phyloP scores from a whole-genome alignment of 2,329 filamentous ascomycete species.

The Cladosporium colombiae region DNA sequence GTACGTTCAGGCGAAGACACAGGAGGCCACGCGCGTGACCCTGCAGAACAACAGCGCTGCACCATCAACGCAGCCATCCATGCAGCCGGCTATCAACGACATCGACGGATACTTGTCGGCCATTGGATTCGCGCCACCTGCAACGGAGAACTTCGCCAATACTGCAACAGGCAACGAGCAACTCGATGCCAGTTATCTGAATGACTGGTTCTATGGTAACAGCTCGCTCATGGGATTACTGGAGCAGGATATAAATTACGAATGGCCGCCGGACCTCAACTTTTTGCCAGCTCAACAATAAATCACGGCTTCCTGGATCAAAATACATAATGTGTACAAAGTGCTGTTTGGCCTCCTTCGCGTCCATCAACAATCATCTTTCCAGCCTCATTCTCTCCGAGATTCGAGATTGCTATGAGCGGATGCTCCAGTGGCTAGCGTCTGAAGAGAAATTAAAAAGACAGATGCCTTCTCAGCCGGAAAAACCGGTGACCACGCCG shows the following conservation, averaged over 20 bases:
- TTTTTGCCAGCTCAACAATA: slow-evolving; percentile 11
- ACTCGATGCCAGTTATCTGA: slow-evolving; percentile 21
- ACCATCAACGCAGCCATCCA: slow-evolving; percentile 3
- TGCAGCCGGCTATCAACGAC: slow-evolving; percentile 23
- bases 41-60: slow-evolving; percentile 3
- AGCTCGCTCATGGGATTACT: slow-evolving; percentile 22
- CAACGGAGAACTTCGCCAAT: slow-evolving; percentile 1
- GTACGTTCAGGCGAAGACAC: slow-evolving; percentile 25
- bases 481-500: too few species aligned
- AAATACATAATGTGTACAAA: not conserved
- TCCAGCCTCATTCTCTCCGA: not conserved
- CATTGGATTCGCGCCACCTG: slow-evolving; percentile 23
- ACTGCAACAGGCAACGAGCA: not conserved
- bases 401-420: not conserved
- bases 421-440: not conserved
- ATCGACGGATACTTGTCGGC: slow-evolving; percentile 24
- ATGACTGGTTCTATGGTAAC: slow-evolving; percentile 25
- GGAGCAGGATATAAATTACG: slow-evolving; percentile 22
- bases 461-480: not conserved
- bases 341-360: not conserved
- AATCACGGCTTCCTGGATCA: not conserved
- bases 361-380: not conserved
- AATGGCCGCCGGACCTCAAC: slow-evolving; percentile 1
- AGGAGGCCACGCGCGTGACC: slow-evolving; percentile 13
- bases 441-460: not conserved